Evolutionary conservation across 129 eudicot genomes (phyloP), one percentile per base, ranked within the genome.

Genomic region (Helianthus tuberosus): DNA sequence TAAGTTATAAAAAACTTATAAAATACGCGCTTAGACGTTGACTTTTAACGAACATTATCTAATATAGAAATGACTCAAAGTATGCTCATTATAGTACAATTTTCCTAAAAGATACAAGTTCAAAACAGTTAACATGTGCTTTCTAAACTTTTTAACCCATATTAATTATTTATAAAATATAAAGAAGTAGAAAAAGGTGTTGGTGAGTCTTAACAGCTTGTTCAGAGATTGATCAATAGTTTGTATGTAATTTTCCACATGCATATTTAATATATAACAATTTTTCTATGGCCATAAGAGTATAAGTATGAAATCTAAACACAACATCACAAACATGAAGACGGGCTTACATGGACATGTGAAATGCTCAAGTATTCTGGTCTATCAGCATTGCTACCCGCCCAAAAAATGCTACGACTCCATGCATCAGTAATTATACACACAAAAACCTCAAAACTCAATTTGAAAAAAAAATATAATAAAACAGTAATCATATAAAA

Each of bases 351-450:
- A 29, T 29, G 35, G 2, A 29, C 35, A 3, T 29, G 2, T 29
- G 35, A 64, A 91, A 86, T 10, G 97, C 97, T 67, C 80, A 91
- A 51, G 97, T 88, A 66, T 88, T 91, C 73, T 91, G 95, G 78
- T 91, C 94, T 44, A 91, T 81, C 64, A 91, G 79, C 41, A 88
- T 68, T 6, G 97, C 88, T 57, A 88, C 11, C 43, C 95, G 89
- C 5, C 94, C 89, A 71, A 88, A 91, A 83, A 91, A 86, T 20
- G 79, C 82, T 59, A 91, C 91, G 38, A 86, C 91, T 44, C 96
- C 96, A 71, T 87, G 87, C 96, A 90, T 87, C 96, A 85, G 86
- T 66, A 64, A 77, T 71, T 48, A 77, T 53, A 69, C 49, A 72
- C 23, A 67, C 3, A 36, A 46, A 44, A 44, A 36, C 4, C 35